Conservation (phyloP, 495 filamentous ascomycete species). For the Cercophora newfieldiana region DNA sequence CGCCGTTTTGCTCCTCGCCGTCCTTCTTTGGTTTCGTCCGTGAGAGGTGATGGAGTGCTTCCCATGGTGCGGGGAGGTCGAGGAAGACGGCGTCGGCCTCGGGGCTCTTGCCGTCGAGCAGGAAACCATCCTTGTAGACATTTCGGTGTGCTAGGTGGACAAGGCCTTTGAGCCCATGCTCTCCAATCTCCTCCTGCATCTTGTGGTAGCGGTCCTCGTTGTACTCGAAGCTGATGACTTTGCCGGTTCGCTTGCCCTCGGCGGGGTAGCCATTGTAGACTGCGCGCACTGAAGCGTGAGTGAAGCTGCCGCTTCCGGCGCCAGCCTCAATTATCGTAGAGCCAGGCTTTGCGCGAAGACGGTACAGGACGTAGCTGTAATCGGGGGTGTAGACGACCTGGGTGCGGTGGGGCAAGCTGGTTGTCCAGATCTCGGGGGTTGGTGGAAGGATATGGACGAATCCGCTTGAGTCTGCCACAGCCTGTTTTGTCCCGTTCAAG, state of each 20-base stretch:
- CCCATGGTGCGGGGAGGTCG: slow-evolving; percentile 90
- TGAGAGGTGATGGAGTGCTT: slow-evolving; percentile 81
- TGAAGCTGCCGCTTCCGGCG: slow-evolving; percentile 92
- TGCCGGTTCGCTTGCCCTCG: slow-evolving; percentile 54
- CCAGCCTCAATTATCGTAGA: slow-evolving; percentile 86
- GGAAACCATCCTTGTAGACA: slow-evolving; percentile 86
- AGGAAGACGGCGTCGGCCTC: slow-evolving; percentile 81
- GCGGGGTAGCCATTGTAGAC: slow-evolving; percentile 79
- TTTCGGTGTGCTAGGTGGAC: slow-evolving; percentile 88
- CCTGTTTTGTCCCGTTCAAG: slow-evolving; percentile 36
- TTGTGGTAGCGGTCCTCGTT: slow-evolving; percentile 74
- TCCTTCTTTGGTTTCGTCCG: slow-evolving; percentile 48
- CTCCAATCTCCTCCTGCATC: slow-evolving; percentile 68
- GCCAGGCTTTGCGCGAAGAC: slow-evolving; percentile 79
- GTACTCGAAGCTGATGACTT: slow-evolving; percentile 92
- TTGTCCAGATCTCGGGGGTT: slow-evolving; percentile 91
- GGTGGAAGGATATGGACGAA: slow-evolving; percentile 90
- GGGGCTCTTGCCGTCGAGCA: slow-evolving; percentile 57
- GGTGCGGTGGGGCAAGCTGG: slow-evolving; percentile 85
- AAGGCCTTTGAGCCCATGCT: slow-evolving; percentile 70
- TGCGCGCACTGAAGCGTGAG: slow-evolving; percentile 83
- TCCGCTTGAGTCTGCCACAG: slow-evolving; percentile 69
- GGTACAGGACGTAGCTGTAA: slow-evolving; percentile 91
- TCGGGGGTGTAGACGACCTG: slow-evolving; percentile 98
- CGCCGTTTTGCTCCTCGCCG: slow-evolving; percentile 15